These are phyloP conservation scores for Termitomyces sp. DNA, from an alignment of 768 basidiomycete genomes.

Conservation along the genomic window DNA sequence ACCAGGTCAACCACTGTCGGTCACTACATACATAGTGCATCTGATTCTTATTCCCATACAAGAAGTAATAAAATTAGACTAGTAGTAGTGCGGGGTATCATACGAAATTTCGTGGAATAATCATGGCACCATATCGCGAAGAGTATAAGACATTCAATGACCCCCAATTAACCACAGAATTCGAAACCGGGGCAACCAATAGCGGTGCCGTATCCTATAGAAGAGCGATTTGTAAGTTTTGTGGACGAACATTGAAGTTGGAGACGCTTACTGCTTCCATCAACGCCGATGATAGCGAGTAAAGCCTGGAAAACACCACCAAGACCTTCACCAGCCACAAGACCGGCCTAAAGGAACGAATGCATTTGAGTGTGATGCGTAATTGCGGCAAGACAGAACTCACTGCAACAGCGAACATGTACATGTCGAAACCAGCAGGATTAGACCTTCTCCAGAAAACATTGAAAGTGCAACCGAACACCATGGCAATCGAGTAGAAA, in stretches of 20 bases:
- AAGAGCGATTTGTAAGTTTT: background rate
- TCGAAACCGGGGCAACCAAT: conserved; percentile 48
- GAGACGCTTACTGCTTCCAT: conserved; percentile 34
- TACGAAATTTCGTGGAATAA: background rate
- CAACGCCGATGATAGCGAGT: conserved; percentile 46
- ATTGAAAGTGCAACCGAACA: conserved; percentile 39
- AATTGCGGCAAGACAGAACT: conserved; percentile 2
- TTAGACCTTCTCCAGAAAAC: conserved; percentile 41
- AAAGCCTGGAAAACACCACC: conserved; percentile 56
- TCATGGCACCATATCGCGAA: background rate
- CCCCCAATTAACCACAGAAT: conserved; percentile 39
- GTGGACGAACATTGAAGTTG: background rate
- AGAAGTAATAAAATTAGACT: background rate
- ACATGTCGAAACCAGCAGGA: conserved; percentile 44
- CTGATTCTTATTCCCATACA: background rate
- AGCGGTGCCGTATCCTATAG: conserved; percentile 37
- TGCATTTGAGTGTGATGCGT: background rate
- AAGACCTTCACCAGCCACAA: conserved; percentile 55
- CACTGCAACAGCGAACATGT: conserved; percentile 51
- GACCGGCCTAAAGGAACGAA: conserved; percentile 28
- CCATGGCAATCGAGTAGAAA: conserved; percentile 47
- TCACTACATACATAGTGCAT: background rate
- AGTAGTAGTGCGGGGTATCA: background rate
- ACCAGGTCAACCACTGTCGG: background rate
- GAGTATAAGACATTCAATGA: background rate